Conservation (phyloP, 2,329 filamentous ascomycete genomes). For the Cladosporium sp. region DNA sequence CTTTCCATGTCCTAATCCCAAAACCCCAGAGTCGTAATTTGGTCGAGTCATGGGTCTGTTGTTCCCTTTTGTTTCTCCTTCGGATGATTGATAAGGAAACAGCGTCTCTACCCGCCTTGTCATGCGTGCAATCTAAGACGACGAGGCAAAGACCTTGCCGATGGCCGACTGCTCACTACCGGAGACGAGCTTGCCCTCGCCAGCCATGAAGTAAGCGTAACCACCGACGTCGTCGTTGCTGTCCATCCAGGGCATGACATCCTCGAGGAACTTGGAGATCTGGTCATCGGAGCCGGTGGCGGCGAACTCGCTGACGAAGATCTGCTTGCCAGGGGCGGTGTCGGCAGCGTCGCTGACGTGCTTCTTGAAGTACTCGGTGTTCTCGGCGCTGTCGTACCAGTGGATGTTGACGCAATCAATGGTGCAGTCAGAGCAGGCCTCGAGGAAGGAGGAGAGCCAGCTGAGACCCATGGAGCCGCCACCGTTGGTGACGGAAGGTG, state of each 20-base stretch:
- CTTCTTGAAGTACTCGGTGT: constrained; percentile 53
- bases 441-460: constrained; percentile 58
- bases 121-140: constrained; percentile 1
- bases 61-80: background rate
- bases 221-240: constrained; percentile 40
- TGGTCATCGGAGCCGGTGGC: constrained; percentile 49
- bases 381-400: constrained; percentile 59
- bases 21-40: constrained; percentile 1
- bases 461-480: constrained; percentile 52
- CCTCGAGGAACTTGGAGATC: constrained; percentile 50
- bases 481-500: constrained; percentile 65
- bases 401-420: constrained; percentile 64
- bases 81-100: background rate
- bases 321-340: constrained; percentile 39
- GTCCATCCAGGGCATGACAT: constrained; percentile 51
- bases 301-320: constrained; percentile 68
- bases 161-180: constrained; percentile 34
- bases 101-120: background rate
- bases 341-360: constrained; percentile 51
- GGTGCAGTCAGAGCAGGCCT: constrained; percentile 54
- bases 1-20: background rate
- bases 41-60: constrained; percentile 13
- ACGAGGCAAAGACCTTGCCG: constrained; percentile 32
- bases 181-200: constrained; percentile 38
- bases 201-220: constrained; percentile 42